Conservation (phyloP, 192 early-diverging fungal genomes). For the Mycoemilia scoparia region DNA sequence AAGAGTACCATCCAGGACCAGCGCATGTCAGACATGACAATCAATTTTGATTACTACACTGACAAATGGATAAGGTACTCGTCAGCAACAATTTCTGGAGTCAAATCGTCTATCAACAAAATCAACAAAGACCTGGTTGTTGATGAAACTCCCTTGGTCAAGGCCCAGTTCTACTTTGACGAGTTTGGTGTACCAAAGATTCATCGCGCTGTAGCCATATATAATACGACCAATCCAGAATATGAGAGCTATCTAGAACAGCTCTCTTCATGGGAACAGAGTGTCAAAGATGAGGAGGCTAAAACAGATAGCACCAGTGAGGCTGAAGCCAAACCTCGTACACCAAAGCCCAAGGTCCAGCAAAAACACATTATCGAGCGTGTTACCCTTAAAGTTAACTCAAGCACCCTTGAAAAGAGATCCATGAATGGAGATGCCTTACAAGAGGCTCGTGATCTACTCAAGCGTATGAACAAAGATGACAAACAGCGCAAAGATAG, state of each 20-base stretch:
- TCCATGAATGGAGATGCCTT: conserved; percentile 29
- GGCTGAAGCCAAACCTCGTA: conserved; percentile 17
- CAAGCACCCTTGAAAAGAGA: conserved; percentile 32
- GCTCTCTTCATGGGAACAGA: conserved; percentile 18
- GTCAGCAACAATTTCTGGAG: conserved; percentile 40
- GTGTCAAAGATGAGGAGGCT: neutral
- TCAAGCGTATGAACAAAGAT: conserved; percentile 48
- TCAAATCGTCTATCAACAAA: conserved; percentile 47
- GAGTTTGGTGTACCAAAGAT: conserved; percentile 52
- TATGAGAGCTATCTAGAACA: conserved; percentile 10
- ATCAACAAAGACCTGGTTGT: conserved; percentile 33
- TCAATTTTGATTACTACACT: conserved; percentile 58
- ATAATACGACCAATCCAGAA: conserved; percentile 28
- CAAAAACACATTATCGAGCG: conserved; percentile 13
- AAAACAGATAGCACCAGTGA: conserved; percentile 26
- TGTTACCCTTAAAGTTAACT: conserved; percentile 37
- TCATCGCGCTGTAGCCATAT: conserved; percentile 36
- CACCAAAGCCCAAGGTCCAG: conserved; percentile 8
- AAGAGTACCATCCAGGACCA: conserved; percentile 79
- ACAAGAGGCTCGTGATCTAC: conserved; percentile 25
- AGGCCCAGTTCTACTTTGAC: conserved; percentile 58
- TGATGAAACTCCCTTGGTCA: conserved; percentile 58
- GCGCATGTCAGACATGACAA: conserved; percentile 25
- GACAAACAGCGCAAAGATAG: conserved; percentile 48
- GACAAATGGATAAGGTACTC: conserved; percentile 10